Conservation (phyloP, 371 early-diverging fungal genomes). For the Neoconidiobolus thromboides region DNA sequence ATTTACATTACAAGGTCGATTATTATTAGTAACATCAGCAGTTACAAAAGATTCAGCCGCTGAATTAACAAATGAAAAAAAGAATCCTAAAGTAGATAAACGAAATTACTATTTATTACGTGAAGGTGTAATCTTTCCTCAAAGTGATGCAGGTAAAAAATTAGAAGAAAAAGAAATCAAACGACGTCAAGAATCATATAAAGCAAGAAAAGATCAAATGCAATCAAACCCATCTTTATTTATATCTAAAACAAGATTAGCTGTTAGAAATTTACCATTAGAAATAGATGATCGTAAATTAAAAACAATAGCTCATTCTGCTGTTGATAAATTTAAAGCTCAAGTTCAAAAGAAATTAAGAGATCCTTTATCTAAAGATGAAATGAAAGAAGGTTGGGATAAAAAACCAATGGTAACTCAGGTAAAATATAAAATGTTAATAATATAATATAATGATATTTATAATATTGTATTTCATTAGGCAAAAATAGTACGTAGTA, state of each 20-base stretch:
- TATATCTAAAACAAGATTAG: constrained; percentile 71
- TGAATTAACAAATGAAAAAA: constrained; percentile 20
- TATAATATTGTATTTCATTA: constrained; percentile 2
- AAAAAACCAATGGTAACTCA: constrained; percentile 41
- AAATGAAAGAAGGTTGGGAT: constrained; percentile 54
- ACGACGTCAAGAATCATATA: constrained; percentile 56
- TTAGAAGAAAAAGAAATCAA: constrained; percentile 49
- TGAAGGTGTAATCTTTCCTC: constrained; percentile 66
- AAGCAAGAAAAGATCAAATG: constrained; percentile 53
- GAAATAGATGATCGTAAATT: constrained; percentile 50
- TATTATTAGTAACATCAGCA: constrained; percentile 59
- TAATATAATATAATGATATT: background rate
- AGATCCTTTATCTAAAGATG: constrained; percentile 42
- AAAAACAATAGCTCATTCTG: constrained; percentile 34
- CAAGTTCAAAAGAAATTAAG: constrained; percentile 48
- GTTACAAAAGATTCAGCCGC: constrained; percentile 52
- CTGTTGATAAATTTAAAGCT: constrained; percentile 57
- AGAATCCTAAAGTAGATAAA: constrained; percentile 2
- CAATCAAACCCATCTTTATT: constrained; percentile 68
- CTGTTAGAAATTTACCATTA: constrained; percentile 61
- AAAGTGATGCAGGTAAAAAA: constrained; percentile 53
- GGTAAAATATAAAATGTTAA: background rate
- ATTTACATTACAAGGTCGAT: constrained; percentile 62
- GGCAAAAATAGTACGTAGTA: constrained; percentile 67
- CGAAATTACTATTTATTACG: constrained; percentile 21